Percentiles rank a stretch among this genome's conserved stretches.
Evolutionary conservation across 352 stramenopile genomes (phyloP).

Genomic region (Thalassiosira ordinaria): DNA sequence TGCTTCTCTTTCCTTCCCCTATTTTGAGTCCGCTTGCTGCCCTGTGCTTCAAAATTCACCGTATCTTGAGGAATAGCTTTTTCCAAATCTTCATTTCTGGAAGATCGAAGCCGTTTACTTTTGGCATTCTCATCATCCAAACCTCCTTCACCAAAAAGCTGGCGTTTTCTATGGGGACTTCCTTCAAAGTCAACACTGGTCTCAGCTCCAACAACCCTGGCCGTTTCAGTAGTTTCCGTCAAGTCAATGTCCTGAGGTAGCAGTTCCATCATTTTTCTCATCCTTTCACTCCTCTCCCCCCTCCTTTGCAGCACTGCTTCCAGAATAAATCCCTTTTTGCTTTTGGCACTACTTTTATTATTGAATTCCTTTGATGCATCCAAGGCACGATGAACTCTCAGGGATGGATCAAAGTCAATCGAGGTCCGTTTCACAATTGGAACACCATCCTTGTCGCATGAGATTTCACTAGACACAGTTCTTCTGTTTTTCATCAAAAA

Average conservation of each 20-base stretch:
- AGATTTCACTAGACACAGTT: conserved; percentile 4
- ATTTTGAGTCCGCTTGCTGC: background rate
- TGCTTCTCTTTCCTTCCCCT: conserved; percentile 7
- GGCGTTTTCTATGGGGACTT: conserved; percentile 20
- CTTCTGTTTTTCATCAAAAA: conserved; percentile 3
- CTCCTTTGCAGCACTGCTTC: background rate
- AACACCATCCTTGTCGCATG: conserved; percentile 4
- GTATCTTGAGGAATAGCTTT: background rate
- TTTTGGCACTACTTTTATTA: background rate
- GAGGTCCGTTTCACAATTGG: background rate
- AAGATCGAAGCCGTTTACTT: conserved; percentile 3
- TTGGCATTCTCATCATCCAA: background rate
- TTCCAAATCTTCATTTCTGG: background rate
- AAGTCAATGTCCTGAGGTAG: too few relatives aligned
- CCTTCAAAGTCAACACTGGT: background rate
- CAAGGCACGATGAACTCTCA: conserved; percentile 11
- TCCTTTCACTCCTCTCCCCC: conserved; percentile 9
- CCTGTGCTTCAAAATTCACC: background rate
- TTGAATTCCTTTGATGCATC: conserved; percentile 6
- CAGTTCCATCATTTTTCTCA: background rate
- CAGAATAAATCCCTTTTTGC: background rate
- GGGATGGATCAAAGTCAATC: conserved; percentile 1
- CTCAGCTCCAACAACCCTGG: conserved; percentile 2
- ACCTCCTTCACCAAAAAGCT: conserved; percentile 18
- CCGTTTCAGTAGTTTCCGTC: background rate